Base-by-base conservation (phyloP, 139 green algal genomes). In the Haematococcus lacustris region DNA sequence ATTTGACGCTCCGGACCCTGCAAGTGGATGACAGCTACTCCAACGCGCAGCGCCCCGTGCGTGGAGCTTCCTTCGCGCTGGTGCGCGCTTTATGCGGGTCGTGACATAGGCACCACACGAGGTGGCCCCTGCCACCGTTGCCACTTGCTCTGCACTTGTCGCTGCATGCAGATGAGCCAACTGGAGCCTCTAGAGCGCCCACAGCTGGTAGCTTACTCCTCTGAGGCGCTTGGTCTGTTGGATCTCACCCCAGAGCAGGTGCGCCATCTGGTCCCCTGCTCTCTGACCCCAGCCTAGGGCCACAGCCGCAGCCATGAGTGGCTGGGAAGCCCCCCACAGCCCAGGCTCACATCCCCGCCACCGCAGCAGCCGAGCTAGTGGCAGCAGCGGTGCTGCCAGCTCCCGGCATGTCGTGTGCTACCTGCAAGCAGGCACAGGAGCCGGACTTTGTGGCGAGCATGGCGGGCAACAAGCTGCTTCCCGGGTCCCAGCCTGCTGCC, bases 401-500 rank as follows among this genome's bases (percentile, higher is more conserved):
- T 30, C 23, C 47, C 35, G 7, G 34, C 60, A 26, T 40, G 33
- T n/a, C 59, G 53, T 37, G 5, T 50, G 51, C 26, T 51, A 34
- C 51, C 38, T 72, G 66, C 66, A 62, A 23, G 25, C 66, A 73
- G 34, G 51, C 51, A 37, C 17, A 57, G 0, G 78, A 73, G 0
- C 61, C 79, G 17, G 79, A 86, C 32, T 86, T 86, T 66, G 61
- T 73, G 3, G 62, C 70, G 34, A 66, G 71, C 47, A 78, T 90
- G 28, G 33, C 53, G 7, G 82, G 80, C 66, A 86, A 82, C 74
- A 78, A 70, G 60, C n/a, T 81, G n/a, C 73, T 88, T 32, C 78
- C 82, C 0, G 79, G 80, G 38, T 60, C 67, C 23, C 26, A 78
- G 61, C 78, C 88, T n/a, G 89, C 87, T 38, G 84, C 86, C 0